Conservation (phyloP, 164 flowering plant species). For the Umbellularia californica region DNA sequence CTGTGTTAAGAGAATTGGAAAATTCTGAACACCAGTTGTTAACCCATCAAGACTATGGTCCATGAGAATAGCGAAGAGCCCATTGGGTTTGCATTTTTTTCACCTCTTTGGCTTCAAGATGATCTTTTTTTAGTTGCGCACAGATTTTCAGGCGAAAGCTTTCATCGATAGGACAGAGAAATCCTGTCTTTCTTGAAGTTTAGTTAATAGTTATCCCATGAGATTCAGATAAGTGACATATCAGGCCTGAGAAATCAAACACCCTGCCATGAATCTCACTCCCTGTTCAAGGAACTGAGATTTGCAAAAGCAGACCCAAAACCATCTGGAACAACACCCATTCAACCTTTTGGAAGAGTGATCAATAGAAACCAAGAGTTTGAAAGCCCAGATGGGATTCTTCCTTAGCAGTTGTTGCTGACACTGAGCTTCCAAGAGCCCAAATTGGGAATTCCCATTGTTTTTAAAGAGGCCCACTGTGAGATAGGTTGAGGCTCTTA, state of each 20-base stretch:
- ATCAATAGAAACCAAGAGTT: slow-evolving; percentile 45
- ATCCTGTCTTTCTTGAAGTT: no score
- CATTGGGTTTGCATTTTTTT: no score
- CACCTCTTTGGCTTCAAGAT: no score
- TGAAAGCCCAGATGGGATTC: slow-evolving; percentile 38
- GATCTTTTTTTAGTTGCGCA: no score
- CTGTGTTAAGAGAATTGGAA: no score
- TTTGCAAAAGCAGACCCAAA: slow-evolving; percentile 59
- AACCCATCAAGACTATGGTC: no score
- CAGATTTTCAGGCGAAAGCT: no score
- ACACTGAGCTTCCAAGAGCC: slow-evolving; percentile 50
- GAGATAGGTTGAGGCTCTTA: slow-evolving; percentile 55
- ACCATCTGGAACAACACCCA: slow-evolving; percentile 60
- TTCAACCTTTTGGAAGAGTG: slow-evolving; percentile 48
- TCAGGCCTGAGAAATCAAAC: slow-evolving; percentile 47
- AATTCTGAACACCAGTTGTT: no score
- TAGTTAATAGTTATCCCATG: slow-evolving; percentile 22
- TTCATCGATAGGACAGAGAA: no score
- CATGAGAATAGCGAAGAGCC: no score
- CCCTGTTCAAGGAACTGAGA: slow-evolving; percentile 43
- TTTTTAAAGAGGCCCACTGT: slow-evolving; percentile 54
- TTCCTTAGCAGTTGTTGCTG: slow-evolving; percentile 40
- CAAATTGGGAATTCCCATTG: slow-evolving; percentile 60
- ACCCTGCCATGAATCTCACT: slow-evolving; percentile 55
- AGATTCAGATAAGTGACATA: slow-evolving; percentile 53